Evolutionary conservation across 345 rosid species (phyloP), one percentile per base, ranked within the genome.

Genomic region (Gossypium anomalum): DNA sequence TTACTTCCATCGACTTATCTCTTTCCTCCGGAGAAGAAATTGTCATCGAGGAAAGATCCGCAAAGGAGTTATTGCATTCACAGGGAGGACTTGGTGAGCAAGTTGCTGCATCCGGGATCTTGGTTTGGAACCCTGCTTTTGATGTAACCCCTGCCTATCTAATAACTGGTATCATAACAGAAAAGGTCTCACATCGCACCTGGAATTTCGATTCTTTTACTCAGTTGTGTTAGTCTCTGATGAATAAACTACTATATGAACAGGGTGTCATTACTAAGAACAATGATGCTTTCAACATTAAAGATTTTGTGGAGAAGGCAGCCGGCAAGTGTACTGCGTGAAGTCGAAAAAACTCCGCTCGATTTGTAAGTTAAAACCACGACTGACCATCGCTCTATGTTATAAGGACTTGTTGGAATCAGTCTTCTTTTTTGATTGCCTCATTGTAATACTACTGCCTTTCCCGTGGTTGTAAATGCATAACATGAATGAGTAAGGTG

Each of bases 11-110:
- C 25, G 98, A 92, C 81, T 71, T 89, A 12, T 85, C 88, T 22
- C 94, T 92, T 76, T 72, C 88, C 14, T 89, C 92, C 2, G 97
- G 98, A 56, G 72, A 83, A 79, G 89, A 89, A 51, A 94, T 94
- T 38, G 69, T 90, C 48, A 90, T 94, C 49, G 97, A 94, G 77
- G 94, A 92, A 84, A 86, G 97, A 76, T 77, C 97, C 0, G 69
- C 95, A 0, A 87, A 88, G 79, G 98, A 94, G 75, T 78, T 94
- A 84, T 53, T 89, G 82, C 59, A 85, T 80, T 57, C 97, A 0
- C 89, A 78, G 0, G 98, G 97, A 80, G 98, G 98, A 69, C 92
- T 90, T 0, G 98, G 98, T 51, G 97, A 94, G 77, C 97, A 90
- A 80, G 86, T 94, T 23, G 98, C 97, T 49, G 95, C 97, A 56